A percentile compares a stretch with the other conserved stretches of the same genome.
Conservation (phyloP, 1,139 yeast genomes). For the Nakaseomyces kungkrabaensis region DNA sequence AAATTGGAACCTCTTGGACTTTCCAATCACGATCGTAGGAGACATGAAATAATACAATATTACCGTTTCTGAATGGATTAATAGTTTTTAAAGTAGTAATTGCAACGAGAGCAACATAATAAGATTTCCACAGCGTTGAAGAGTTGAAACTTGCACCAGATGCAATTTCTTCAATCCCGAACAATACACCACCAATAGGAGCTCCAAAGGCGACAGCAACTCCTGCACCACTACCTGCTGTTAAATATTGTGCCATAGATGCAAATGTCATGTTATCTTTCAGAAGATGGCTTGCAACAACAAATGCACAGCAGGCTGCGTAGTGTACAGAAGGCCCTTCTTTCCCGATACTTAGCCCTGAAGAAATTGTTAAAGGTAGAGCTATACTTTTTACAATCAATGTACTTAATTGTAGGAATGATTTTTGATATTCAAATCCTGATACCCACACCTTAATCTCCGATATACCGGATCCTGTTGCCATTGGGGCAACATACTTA, state of each 20-base stretch:
- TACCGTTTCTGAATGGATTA: constrained; percentile 92
- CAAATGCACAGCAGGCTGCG: constrained; percentile 55
- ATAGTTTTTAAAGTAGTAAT: constrained; percentile 65
- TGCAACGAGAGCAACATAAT: constrained; percentile 83
- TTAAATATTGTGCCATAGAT: constrained; percentile 41
- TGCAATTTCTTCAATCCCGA: constrained; percentile 55
- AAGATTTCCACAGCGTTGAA: constrained; percentile 81
- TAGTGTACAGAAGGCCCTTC: constrained; percentile 93
- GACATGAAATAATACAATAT: constrained; percentile 84
- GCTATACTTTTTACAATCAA: constrained; percentile 67
- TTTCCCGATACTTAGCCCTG: constrained; percentile 85
- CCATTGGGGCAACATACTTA: constrained; percentile 66
- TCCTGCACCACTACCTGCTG: constrained; percentile 90
- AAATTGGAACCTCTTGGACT: constrained; percentile 73
- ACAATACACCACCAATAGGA: constrained; percentile 89
- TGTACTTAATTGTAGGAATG: constrained; percentile 69
- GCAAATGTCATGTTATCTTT: constrained; percentile 37
- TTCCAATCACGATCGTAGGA: constrained; percentile 81
- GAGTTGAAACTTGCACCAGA: constrained; percentile 46
- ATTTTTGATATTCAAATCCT: constrained; percentile 67
- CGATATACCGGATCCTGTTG: constrained; percentile 95
- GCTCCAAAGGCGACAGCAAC: constrained; percentile 90
- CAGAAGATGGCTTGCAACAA: constrained; percentile 33
- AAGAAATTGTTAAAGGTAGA: constrained; percentile 75
- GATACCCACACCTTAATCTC: constrained; percentile 93